Percentiles rank a stretch among this genome's conserved stretches.
phyloP scores from a whole-genome alignment of 2,329 filamentous ascomycete genomes.

The Aspergillus flavus region DNA sequence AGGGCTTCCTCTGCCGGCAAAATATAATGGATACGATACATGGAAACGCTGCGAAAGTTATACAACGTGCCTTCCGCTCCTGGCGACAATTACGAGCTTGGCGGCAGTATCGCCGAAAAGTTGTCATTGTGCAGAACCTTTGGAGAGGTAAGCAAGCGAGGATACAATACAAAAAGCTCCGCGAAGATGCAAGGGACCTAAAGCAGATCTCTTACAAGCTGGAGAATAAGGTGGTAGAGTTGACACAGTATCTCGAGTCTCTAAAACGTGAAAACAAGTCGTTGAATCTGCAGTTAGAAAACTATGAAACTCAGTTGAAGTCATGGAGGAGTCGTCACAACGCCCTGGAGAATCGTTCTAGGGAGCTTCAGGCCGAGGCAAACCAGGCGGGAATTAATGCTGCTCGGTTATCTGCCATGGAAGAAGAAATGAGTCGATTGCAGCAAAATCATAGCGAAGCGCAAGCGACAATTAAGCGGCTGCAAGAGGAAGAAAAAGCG shows the following conservation, averaged over 20 bases:
- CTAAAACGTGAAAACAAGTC: conserved; percentile 95
- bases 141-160: conserved; percentile 86
- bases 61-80: conserved; percentile 87
- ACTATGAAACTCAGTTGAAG: conserved; percentile 93
- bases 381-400: conserved; percentile 97
- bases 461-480: conserved; percentile 82
- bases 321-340: conserved; percentile 94
- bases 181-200: conserved; percentile 94
- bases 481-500: conserved; percentile 91
- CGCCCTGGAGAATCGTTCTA: conserved; percentile 82
- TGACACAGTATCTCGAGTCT: conserved; percentile 89
- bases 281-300: conserved; percentile 84
- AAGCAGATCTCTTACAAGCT: conserved; percentile 99
- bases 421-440: conserved; percentile 92
- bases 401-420: conserved; percentile 85
- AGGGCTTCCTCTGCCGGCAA: conserved; percentile 87
- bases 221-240: conserved; percentile 98
- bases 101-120: conserved; percentile 87
- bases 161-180: conserved; percentile 82
- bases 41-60: conserved; percentile 86
- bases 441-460: conserved; percentile 90
- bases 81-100: conserved; percentile 76
- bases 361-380: conserved; percentile 92
- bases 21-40: conserved; percentile 92
- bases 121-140: conserved; percentile 85